A percentile compares a stretch with the other conserved stretches of the same genome.
These are phyloP conservation scores for Annulohypoxylon truncatum DNA, from an alignment of 2,329 filamentous ascomycete genomes.

Conservation along the genomic window DNA sequence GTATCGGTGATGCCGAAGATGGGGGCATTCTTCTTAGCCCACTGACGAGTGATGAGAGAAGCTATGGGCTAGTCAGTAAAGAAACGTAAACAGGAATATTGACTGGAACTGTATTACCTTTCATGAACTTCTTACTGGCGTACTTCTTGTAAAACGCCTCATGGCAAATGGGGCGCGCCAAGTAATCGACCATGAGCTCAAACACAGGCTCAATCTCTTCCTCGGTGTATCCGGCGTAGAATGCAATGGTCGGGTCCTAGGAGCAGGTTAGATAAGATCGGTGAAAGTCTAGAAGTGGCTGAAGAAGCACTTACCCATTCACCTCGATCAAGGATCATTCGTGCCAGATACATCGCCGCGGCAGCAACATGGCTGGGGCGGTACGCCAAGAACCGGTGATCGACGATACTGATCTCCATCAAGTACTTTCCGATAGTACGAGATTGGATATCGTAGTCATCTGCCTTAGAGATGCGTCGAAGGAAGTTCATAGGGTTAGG, in stretches of 20 bases:
- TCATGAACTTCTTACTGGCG: conserved; percentile 98
- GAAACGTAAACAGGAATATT: conserved; percentile 42
- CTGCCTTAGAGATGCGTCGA: conserved; percentile 97
- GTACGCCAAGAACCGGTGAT: conserved; percentile 92
- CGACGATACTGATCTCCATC: conserved; percentile 94
- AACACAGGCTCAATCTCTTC: conserved; percentile 94
- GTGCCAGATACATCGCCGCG: conserved; percentile 93
- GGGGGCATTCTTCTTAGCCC: conserved; percentile 84
- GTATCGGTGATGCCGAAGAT: conserved; percentile 66
- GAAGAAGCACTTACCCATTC: conserved; percentile 80
- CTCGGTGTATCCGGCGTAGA: conserved; percentile 94
- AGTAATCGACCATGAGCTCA: conserved; percentile 95
- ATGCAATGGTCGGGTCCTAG: conserved; percentile 83
- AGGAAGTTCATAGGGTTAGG: conserved; percentile 99
- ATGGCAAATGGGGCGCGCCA: conserved; percentile 88
- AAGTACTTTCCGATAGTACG: conserved; percentile 97
- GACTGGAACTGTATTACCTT: conserved; percentile 72
- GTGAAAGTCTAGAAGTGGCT: not conserved
- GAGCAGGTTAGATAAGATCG: conserved; percentile 46
- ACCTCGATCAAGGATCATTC: conserved; percentile 89
- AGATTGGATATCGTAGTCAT: conserved; percentile 98
- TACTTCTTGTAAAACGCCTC: conserved; percentile 99
- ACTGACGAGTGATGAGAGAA: conserved; percentile 89
- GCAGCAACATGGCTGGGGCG: conserved; percentile 91
- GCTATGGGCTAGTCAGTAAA: conserved; percentile 63